A percentile compares a stretch with the other conserved stretches of the same genome.
These are phyloP conservation scores for Ilyonectria sp. DNA, from an alignment of 2,329 filamentous ascomycete species.

Conservation along the genomic window DNA sequence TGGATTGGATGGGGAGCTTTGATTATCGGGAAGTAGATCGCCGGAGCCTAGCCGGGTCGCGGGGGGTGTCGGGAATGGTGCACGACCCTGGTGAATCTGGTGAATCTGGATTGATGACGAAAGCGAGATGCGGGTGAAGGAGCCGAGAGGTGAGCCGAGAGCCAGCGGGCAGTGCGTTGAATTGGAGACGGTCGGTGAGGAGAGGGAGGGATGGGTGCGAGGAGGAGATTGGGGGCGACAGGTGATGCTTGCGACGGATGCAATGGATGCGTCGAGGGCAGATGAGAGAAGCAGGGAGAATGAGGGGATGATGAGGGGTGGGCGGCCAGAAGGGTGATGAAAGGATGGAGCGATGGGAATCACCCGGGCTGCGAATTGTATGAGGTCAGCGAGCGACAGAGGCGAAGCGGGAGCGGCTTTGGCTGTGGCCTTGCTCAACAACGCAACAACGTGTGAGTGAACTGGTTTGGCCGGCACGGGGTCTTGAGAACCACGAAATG, in stretches of 20 bases:
- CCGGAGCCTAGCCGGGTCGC: conserved; percentile 41
- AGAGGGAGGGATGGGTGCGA: conserved; percentile 1
- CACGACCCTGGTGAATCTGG: conserved; percentile 36
- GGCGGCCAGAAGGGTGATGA: conserved; percentile 27
- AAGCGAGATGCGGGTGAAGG: conserved; percentile 44
- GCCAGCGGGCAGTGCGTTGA: conserved; percentile 37
- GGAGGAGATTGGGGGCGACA: conserved; percentile 4
- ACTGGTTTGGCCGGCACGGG: conserved; percentile 30
- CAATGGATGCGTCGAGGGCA: conserved; percentile 20
- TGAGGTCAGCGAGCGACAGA: conserved; percentile 38
- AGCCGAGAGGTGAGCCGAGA: conserved; percentile 39
- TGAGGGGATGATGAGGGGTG: conserved; percentile 28
- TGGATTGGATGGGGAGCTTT: conserved; percentile 27
- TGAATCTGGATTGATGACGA: conserved; percentile 38
- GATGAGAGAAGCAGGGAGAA: conserved; percentile 28
- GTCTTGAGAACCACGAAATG: conserved; percentile 17
- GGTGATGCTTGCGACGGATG: conserved; percentile 15
- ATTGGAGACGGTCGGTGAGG: conserved; percentile 9
- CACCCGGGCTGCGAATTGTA: conserved; percentile 39
- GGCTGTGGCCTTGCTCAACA: conserved; percentile 15
- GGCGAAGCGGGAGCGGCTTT: not conserved
- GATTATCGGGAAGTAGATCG: conserved; percentile 36
- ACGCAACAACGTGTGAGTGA: conserved; percentile 38
- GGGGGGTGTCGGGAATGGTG: conserved; percentile 31
- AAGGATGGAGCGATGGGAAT: conserved; percentile 33